These are phyloP conservation scores for Bryum argenteum DNA, from an alignment of 225 moss, liverwort and hornwort genomes.

Conservation along the genomic window DNA sequence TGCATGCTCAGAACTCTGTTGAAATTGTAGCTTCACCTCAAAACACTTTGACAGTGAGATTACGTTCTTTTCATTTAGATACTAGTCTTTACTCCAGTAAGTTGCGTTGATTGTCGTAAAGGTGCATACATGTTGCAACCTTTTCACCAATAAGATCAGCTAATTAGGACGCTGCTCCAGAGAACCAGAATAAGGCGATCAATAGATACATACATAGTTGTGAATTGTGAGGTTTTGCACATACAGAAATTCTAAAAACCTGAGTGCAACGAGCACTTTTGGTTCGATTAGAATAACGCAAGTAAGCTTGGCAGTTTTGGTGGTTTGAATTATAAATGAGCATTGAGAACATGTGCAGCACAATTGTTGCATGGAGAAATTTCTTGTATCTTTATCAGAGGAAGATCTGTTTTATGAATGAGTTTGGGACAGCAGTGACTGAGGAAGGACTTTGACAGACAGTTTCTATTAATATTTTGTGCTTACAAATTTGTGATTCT, in stretches of 20 bases:
- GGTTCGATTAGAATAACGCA: neutral
- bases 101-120: conserved; percentile 15
- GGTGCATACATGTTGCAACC: conserved; percentile 21
- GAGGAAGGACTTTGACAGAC: too few relatives aligned
- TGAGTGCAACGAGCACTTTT: neutral
- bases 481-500: too few relatives aligned
- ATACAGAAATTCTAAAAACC: neutral
- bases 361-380: too few relatives aligned
- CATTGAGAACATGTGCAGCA: too few relatives aligned
- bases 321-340: too few relatives aligned
- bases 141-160: conserved; percentile 28
- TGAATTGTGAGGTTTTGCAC: conserved; percentile 5
- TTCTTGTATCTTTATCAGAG: too few relatives aligned
- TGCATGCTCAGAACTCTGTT: neutral
- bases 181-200: conserved; percentile 10
- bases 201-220: neutral
- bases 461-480: too few relatives aligned
- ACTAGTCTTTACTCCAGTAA: neutral
- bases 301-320: neutral
- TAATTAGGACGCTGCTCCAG: conserved; percentile 11
- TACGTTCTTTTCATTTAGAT: neutral
- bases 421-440: too few relatives aligned
- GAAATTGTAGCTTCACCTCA: conserved; percentile 19
- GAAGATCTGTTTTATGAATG: too few relatives aligned
- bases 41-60: neutral